Evolutionary conservation across 2,329 filamentous ascomycete species (phyloP), one percentile per base, ranked within the genome.

Genomic region (Alternaria novae-zelandiae): DNA sequence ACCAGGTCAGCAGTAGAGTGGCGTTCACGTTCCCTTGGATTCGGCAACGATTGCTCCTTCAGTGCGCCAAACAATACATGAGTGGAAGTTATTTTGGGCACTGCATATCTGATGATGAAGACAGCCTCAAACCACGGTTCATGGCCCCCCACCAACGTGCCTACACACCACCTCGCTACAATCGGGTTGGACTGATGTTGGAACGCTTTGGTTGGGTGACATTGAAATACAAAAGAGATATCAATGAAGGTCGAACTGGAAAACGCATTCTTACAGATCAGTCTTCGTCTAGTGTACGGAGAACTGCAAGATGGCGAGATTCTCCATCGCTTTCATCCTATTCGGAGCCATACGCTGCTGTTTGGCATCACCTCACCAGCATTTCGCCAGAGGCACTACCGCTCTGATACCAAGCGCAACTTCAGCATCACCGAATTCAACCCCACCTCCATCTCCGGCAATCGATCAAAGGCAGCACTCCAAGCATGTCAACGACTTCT

Each of bases 401-500:
- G 50, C 68, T n/a, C 63, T 71, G 28, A 75, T 75, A 25, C 72
- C 74, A 25, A 74, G 72, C 44, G 54, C 67, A 10, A 53, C 63
- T 7, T 65, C 69, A 9, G 65, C 54, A 21, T 25, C 53, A 3
- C 57, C 61, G 15, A 10, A 30, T 8, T 15, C 50, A 23, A 50
- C 51, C 6, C 53, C 61, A 47, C 56, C 65, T 26, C 26, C 49
- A 13, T 67, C 59, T n/a, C 51, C 59, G n/a, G 25, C 53, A 23
- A 23, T 13, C 8, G 63, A 75, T 21, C 62, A 61, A 15, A 68
- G 57, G n/a, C 63, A 66, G 45, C 70, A 75, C 54, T 64, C 64
- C 13, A 71, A 72, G 26, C 68, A 75, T 62, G 63, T 76, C 26
- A 73, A 77, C 45, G 69, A 76, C 43, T 77, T 76, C 55, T 75